A percentile compares a stretch with the other conserved stretches of the same genome.
These are phyloP conservation scores for Liquidambar formosana DNA, from an alignment of 164 flowering plant genomes.

Conservation along the genomic window DNA sequence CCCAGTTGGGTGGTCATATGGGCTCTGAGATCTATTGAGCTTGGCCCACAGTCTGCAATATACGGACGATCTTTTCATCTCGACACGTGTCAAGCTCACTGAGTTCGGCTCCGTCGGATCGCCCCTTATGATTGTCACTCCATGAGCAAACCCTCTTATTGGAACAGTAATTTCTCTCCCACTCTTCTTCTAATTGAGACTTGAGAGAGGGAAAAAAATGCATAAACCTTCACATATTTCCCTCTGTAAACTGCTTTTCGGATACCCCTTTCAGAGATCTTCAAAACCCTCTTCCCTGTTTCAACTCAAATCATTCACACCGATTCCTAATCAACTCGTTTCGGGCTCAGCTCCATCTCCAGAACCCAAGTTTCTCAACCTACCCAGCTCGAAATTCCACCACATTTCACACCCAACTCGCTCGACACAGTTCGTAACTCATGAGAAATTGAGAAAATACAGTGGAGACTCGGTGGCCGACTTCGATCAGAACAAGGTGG, in stretches of 20 bases:
- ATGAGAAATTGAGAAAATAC: constrained; percentile 20
- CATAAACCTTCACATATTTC: constrained; percentile 23
- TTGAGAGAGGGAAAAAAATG: constrained; percentile 27
- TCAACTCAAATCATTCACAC: constrained; percentile 3
- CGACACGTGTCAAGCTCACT: neutral
- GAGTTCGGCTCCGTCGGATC: neutral
- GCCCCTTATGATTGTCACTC: too few relatives aligned
- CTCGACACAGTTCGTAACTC: constrained; percentile 10
- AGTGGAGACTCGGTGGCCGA: constrained; percentile 24
- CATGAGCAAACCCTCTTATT: neutral
- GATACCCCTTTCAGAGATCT: constrained; percentile 13
- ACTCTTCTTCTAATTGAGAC: neutral
- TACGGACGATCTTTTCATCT: too few relatives aligned
- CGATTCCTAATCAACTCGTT: constrained; percentile 2
- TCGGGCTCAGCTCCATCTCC: constrained; percentile 13
- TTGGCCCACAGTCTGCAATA: too few relatives aligned
- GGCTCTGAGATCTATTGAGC: too few relatives aligned
- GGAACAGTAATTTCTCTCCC: neutral
- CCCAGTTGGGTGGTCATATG: neutral
- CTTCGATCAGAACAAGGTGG: constrained; percentile 51
- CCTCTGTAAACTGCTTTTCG: constrained; percentile 28
- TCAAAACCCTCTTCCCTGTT: constrained; percentile 18
- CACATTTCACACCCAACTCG: constrained; percentile 11
- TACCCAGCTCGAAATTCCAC: constrained; percentile 18
- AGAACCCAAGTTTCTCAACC: constrained; percentile 2